These are phyloP conservation scores for Aspergillus melleus DNA, from an alignment of 2,329 filamentous ascomycete species.

Conservation along the genomic window DNA sequence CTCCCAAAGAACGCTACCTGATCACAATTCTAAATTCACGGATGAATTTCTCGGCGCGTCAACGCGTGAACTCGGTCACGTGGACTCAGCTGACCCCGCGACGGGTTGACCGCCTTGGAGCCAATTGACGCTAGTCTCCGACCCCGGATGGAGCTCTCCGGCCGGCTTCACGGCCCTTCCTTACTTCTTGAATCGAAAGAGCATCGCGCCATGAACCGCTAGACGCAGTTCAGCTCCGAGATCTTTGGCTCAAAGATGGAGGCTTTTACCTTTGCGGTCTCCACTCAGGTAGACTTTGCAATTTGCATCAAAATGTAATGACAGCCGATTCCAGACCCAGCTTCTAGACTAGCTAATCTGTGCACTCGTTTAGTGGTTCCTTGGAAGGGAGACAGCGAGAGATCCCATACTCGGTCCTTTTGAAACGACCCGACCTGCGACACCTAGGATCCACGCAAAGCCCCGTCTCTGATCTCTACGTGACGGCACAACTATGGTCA, in stretches of 20 bases:
- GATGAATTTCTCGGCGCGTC: background rate
- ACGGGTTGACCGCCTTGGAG: slow-evolving; percentile 6
- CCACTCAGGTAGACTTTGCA: slow-evolving; percentile 76
- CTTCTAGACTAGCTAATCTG: background rate
- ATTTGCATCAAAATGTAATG: slow-evolving; percentile 64
- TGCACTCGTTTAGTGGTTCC: slow-evolving; percentile 56
- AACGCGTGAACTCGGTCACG: slow-evolving; percentile 14
- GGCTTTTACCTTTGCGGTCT: slow-evolving; percentile 91
- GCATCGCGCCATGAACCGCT: slow-evolving; percentile 13
- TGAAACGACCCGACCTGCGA: slow-evolving; percentile 75
- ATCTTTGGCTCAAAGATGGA: slow-evolving; percentile 66
- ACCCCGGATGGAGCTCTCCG: slow-evolving; percentile 9
- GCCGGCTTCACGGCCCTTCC: background rate
- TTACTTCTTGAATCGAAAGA: background rate
- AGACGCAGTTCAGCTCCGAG: background rate
- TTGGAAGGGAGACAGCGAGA: slow-evolving; percentile 77
- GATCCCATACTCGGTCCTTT: slow-evolving; percentile 72
- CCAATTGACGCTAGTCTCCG: slow-evolving; percentile 14
- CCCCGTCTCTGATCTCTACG: slow-evolving; percentile 82
- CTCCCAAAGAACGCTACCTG: background rate
- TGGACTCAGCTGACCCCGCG: slow-evolving; percentile 13
- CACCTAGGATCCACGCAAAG: slow-evolving; percentile 86
- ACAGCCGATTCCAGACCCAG: slow-evolving; percentile 14
- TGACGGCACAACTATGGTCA: slow-evolving; percentile 91
- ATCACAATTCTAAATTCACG: background rate